Evolutionary conservation across 345 rosid species (phyloP).

Genomic region (Heritiera littoralis): DNA sequence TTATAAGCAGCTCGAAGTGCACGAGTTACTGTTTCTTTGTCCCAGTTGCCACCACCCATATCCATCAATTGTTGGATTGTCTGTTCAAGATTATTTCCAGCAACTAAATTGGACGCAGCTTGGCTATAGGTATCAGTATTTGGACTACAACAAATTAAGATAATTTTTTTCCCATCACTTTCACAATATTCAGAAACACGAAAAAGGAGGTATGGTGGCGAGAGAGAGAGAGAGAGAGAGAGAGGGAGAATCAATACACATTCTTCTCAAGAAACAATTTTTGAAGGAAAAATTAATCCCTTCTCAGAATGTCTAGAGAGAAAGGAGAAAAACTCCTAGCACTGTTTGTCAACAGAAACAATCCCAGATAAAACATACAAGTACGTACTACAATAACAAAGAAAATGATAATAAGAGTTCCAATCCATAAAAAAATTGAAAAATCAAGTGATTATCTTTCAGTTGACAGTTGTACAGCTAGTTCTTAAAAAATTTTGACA

Average conservation of each 20-base stretch:
- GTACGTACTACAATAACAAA: neutral
- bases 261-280: neutral
- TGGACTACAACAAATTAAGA: constrained; percentile 49
- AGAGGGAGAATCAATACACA: neutral
- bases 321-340: neutral
- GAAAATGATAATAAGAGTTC: neutral
- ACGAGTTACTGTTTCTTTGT: constrained; percentile 84
- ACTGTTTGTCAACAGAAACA: neutral
- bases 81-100: constrained; percentile 70
- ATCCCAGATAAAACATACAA: neutral
- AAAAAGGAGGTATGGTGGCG: neutral
- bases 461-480: neutral
- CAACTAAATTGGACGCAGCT: constrained; percentile 91
- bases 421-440: neutral
- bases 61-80: constrained; percentile 87
- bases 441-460: neutral
- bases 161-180: neutral
- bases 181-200: neutral
- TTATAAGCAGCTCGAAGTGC: constrained; percentile 98
- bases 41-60: constrained; percentile 97
- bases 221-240: too few species aligned
- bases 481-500: neutral
- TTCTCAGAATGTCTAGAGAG: neutral
- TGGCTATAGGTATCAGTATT: constrained; percentile 61
- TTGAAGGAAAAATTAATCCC: too few species aligned